phyloP scores from a whole-genome alignment of 768 basidiomycete species.

The Clavaria fumosa region DNA sequence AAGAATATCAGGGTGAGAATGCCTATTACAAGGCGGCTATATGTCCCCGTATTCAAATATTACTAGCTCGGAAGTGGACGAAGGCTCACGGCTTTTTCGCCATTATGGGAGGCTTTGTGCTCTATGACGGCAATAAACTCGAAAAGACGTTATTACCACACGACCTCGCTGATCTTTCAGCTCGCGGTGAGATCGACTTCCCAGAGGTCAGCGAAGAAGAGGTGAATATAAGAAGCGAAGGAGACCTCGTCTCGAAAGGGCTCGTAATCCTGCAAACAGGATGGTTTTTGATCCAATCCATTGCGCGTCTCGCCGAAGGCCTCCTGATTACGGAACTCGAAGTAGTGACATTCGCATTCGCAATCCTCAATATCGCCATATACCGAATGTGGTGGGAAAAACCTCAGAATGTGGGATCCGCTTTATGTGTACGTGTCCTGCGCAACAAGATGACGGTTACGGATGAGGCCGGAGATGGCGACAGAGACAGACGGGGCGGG shows the following conservation, averaged over 20 bases:
- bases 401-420: slow-evolving; percentile 15
- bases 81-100: slow-evolving; percentile 6
- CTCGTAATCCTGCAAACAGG: slow-evolving; percentile 15
- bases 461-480: neutral
- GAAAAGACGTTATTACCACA: neutral
- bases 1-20: neutral
- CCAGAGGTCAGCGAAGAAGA: slow-evolving; percentile 9
- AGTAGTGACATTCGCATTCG: slow-evolving; percentile 17
- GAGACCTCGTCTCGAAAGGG: slow-evolving; percentile 13
- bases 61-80: slow-evolving; percentile 5
- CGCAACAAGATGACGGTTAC: neutral
- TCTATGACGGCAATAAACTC: neutral
- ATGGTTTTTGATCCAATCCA: slow-evolving; percentile 20
- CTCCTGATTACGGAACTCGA: slow-evolving; percentile 19
- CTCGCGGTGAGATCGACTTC: slow-evolving; percentile 5
- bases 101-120: slow-evolving; percentile 6
- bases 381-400: slow-evolving; percentile 25
- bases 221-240: slow-evolving; percentile 17
- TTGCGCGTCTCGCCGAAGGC: slow-evolving; percentile 12
- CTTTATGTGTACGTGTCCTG: slow-evolving; percentile 7
- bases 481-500: neutral
- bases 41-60: neutral
- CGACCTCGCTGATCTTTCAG: neutral
- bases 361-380: slow-evolving; percentile 14
- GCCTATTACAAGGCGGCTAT: neutral